These are phyloP conservation scores for Globisporangium spiculum DNA, from an alignment of 352 stramenopile genomes.

Conservation along the genomic window DNA sequence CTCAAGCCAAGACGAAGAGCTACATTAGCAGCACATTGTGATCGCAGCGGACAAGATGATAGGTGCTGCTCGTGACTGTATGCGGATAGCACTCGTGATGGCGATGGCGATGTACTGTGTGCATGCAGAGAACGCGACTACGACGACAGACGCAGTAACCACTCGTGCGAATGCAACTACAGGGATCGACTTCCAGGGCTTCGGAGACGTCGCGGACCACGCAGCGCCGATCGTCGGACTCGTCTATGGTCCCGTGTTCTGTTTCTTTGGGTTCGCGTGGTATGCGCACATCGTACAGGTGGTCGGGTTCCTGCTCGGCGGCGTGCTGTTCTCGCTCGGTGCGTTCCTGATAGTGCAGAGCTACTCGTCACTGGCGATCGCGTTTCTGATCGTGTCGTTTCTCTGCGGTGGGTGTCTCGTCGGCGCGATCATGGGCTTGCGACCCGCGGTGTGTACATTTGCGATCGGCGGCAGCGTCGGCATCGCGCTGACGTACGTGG, in stretches of 20 bases:
- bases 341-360: slow-evolving; percentile 8
- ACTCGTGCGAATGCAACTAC: neutral
- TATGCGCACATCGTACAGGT: slow-evolving; percentile 17
- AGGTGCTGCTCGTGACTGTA: neutral
- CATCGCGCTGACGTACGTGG: slow-evolving; percentile 12
- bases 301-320: slow-evolving; percentile 19
- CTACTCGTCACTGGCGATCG: slow-evolving; percentile 11
- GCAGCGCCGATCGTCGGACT: slow-evolving; percentile 18
- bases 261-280: slow-evolving; percentile 28
- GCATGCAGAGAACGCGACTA: neutral
- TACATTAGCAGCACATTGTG: neutral
- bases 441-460: slow-evolving; percentile 11
- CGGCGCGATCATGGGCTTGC: slow-evolving; percentile 18
- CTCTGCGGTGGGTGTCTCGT: slow-evolving; percentile 18
- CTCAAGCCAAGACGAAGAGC: neutral
- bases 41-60: neutral
- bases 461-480: slow-evolving; percentile 22
- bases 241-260: slow-evolving; percentile 24
- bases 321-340: slow-evolving; percentile 16
- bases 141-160: neutral
- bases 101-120: neutral
- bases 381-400: slow-evolving; percentile 25
- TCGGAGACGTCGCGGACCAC: slow-evolving; percentile 2
- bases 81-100: neutral
- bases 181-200: slow-evolving; percentile 5